A percentile compares a stretch with the other conserved stretches of the same genome.
These are phyloP conservation scores for Colletotrichum tanaceti DNA, from an alignment of 2,329 filamentous ascomycete genomes.

Conservation along the genomic window DNA sequence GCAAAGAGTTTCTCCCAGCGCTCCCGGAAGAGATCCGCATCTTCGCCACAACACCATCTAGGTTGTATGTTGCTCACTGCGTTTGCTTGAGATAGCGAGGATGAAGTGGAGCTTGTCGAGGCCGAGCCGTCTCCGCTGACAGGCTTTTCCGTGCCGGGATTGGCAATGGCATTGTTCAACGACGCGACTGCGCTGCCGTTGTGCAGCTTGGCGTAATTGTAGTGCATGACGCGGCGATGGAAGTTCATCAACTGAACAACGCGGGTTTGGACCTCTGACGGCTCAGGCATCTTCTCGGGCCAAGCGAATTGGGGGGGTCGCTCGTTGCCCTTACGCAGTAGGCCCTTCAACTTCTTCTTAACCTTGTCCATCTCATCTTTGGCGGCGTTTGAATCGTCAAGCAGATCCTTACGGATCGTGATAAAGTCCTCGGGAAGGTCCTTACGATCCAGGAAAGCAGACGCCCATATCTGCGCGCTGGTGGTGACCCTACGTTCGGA, in stretches of 20 bases:
- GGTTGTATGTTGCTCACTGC: conserved; percentile 80
- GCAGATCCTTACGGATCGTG: conserved; percentile 88
- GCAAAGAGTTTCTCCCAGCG: conserved; percentile 98
- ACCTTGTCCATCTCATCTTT: conserved; percentile 99
- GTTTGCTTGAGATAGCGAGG: conserved; percentile 69
- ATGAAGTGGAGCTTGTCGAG: conserved; percentile 54
- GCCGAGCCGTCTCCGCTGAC: conserved; percentile 55
- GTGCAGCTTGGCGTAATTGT: conserved; percentile 88
- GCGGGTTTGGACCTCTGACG: conserved; percentile 89
- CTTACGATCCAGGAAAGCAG: conserved; percentile 87
- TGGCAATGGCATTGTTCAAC: conserved; percentile 67
- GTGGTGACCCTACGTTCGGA: conserved; percentile 95
- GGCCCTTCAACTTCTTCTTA: conserved; percentile 97
- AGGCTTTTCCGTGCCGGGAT: conserved; percentile 60
- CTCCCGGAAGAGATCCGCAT: conserved; percentile 93
- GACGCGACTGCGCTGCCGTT: conserved; percentile 71
- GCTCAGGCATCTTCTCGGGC: conserved; percentile 94
- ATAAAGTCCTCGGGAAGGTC: conserved; percentile 89
- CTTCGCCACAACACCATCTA: conserved; percentile 96
- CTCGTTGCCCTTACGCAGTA: conserved; percentile 91
- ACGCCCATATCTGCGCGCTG: conserved; percentile 95
- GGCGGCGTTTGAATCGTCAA: conserved; percentile 97
- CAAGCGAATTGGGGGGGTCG: conserved; percentile 97
- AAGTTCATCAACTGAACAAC: conserved; percentile 99
- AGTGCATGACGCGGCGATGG: conserved; percentile 91